Percentiles rank a stretch among this genome's conserved stretches.
phyloP scores from a whole-genome alignment of 345 rosid genomes.

The Boechera stricta region DNA sequence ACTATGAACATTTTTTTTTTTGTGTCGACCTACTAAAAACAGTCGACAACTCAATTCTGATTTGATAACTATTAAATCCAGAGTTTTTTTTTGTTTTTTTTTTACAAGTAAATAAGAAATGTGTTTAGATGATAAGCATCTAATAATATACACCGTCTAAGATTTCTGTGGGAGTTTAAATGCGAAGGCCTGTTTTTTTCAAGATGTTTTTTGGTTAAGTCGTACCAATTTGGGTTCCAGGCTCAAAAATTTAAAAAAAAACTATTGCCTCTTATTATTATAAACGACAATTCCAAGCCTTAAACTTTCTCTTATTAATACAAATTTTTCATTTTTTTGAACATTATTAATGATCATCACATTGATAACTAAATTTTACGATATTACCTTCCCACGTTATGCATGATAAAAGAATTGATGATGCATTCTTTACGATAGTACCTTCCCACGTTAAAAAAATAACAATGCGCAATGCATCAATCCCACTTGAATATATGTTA shows the following conservation, averaged over 20 bases:
- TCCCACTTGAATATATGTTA: neutral
- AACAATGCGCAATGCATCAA: conserved; percentile 1
- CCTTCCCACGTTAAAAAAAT: conserved; percentile 4
- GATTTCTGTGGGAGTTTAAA: neutral
- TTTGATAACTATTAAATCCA: neutral
- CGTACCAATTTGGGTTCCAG: neutral
- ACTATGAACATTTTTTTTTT: no score
- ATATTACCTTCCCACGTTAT: conserved; percentile 4
- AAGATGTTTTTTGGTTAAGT: neutral
- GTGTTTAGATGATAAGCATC: neutral
- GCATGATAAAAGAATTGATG: neutral
- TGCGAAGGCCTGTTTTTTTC: neutral
- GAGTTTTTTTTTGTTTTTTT: neutral
- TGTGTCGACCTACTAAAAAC: neutral
- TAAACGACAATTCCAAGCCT: neutral
- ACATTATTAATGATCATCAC: neutral
- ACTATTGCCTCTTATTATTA: neutral
- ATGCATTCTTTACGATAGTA: conserved; percentile 18
- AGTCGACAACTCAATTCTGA: neutral
- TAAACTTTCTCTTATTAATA: neutral
- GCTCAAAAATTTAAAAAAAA: neutral
- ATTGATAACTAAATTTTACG: conserved; percentile 4
- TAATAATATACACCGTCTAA: neutral
- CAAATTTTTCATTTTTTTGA: no score
- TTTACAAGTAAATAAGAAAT: neutral